Evolutionary conservation across 129 eudicot species (phyloP).

Genomic region (Chrysanthemum seticuspe): DNA sequence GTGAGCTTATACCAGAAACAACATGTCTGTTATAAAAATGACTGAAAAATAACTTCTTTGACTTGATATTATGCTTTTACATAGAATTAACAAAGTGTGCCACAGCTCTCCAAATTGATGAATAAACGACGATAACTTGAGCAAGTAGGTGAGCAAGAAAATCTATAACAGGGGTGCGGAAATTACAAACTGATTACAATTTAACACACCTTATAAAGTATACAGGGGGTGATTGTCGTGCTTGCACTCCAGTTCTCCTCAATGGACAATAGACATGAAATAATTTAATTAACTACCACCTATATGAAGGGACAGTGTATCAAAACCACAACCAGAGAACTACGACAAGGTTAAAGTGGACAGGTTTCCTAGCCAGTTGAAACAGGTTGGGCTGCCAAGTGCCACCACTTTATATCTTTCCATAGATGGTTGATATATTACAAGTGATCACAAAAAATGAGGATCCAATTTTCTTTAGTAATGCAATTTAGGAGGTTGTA

Average conservation of each 20-base stretch:
- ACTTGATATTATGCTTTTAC: background rate
- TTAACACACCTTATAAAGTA: too few relatives aligned
- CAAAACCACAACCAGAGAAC: background rate
- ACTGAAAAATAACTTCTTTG: background rate
- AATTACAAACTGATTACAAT: too few relatives aligned
- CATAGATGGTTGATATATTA: background rate
- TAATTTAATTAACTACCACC: background rate
- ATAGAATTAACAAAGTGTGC: background rate
- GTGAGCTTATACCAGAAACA: conserved; percentile 18
- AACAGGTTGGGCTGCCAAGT: background rate
- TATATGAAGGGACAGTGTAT: background rate
- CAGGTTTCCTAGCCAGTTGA: background rate
- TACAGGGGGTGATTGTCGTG: background rate
- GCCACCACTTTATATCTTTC: background rate
- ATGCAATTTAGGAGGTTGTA: conserved; percentile 13
- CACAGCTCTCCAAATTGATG: too few relatives aligned
- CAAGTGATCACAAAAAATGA: background rate
- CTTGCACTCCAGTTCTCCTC: background rate
- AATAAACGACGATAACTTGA: too few relatives aligned
- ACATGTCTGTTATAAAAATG: conserved; percentile 4
- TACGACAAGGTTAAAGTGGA: background rate
- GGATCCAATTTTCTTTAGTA: background rate
- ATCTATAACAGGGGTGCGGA: background rate
- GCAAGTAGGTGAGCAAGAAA: background rate
- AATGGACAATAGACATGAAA: background rate